Evolutionary conservation across 106 monocot species (phyloP).

Genomic region (Gastrodia elata): DNA sequence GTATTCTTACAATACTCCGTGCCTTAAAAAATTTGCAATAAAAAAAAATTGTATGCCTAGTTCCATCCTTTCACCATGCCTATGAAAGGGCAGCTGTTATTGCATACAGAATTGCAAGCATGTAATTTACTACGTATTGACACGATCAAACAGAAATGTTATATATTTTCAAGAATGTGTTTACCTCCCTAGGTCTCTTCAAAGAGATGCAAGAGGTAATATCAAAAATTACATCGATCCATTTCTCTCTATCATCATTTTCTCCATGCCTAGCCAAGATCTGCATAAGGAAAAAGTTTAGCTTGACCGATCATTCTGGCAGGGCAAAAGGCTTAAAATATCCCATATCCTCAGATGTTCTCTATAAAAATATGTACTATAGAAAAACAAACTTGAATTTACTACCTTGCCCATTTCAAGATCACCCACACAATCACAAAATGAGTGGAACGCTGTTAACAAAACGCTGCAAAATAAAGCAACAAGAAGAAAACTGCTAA

Average conservation of each 20-base stretch:
- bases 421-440: constrained; percentile 98
- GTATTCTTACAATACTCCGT: background rate
- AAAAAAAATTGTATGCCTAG: background rate
- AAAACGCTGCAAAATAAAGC: constrained; percentile 40
- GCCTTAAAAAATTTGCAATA: background rate
- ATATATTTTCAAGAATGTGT: background rate
- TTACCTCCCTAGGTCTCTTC: constrained; percentile 97
- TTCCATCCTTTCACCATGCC: background rate
- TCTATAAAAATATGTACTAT: background rate
- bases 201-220: constrained; percentile 70
- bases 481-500: background rate
- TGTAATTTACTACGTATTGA: background rate
- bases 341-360: background rate
- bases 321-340: background rate
- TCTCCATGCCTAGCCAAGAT: constrained; percentile 79
- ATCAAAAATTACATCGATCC: constrained; percentile 73
- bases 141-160: background rate
- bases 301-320: background rate
- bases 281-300: constrained; percentile 21
- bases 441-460: constrained; percentile 82
- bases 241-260: constrained; percentile 59
- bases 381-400: background rate
- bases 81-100: background rate
- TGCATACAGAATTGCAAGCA: background rate
- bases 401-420: constrained; percentile 94